Percentiles rank a stretch among this genome's conserved stretches.
These are phyloP conservation scores for Xylariaceae sp. DNA, from an alignment of 2,329 filamentous ascomycete species.

Conservation along the genomic window DNA sequence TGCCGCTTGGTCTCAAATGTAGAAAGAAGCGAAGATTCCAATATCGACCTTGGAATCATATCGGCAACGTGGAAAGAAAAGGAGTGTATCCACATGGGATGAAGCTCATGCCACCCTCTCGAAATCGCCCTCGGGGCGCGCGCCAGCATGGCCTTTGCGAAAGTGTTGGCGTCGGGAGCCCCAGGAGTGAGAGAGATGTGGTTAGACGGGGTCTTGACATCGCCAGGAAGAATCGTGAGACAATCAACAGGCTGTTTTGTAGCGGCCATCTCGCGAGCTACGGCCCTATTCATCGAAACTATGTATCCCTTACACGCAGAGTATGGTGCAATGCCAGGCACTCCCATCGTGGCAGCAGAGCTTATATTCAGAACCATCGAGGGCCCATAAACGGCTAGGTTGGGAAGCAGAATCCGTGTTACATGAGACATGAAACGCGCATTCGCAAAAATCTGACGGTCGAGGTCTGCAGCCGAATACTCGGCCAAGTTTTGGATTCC, in stretches of 20 bases:
- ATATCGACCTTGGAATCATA: slow-evolving; percentile 9
- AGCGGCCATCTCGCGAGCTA: slow-evolving; percentile 30
- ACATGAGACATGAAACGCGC: slow-evolving; percentile 36
- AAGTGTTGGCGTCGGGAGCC: slow-evolving; percentile 12
- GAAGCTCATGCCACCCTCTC: slow-evolving; percentile 16
- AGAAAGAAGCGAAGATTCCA: slow-evolving; percentile 11
- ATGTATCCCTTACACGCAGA: slow-evolving; percentile 33
- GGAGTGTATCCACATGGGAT: slow-evolving; percentile 16
- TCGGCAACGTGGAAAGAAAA: slow-evolving; percentile 11
- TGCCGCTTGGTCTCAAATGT: slow-evolving; percentile 13
- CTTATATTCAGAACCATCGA: slow-evolving; percentile 32
- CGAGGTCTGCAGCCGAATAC: slow-evolving; percentile 29
- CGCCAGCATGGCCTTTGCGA: slow-evolving; percentile 17
- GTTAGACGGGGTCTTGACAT: slow-evolving; percentile 26
- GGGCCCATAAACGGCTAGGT: slow-evolving; percentile 20
- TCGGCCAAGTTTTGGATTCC: slow-evolving; percentile 28
- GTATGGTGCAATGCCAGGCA: slow-evolving; percentile 33
- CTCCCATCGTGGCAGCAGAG: slow-evolving; percentile 24
- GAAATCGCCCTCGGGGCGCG: slow-evolving; percentile 11
- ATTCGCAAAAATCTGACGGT: slow-evolving; percentile 33
- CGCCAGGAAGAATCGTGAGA: slow-evolving; percentile 28
- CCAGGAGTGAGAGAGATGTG: slow-evolving; percentile 9
- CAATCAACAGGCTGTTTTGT: slow-evolving; percentile 28
- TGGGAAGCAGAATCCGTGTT: slow-evolving; percentile 31
- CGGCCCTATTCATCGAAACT: slow-evolving; percentile 25